Base-by-base conservation (phyloP, 768 basidiomycete species). In the Boletus pseudopeckii region DNA sequence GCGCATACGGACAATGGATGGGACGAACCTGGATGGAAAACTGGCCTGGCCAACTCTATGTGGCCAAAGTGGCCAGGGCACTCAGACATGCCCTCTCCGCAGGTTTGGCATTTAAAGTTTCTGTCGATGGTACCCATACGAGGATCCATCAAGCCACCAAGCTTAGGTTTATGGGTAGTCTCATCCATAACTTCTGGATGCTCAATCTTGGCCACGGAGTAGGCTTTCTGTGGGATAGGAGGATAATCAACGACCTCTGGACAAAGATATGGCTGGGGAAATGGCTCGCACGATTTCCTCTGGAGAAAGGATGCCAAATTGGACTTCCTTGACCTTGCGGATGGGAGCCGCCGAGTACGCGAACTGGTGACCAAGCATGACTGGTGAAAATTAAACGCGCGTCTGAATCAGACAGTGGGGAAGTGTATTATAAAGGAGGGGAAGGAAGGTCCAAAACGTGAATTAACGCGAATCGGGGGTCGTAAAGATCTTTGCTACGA, bases 1-100 rank as follows among this genome's bases (percentile, higher is more conserved):
- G 18, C 4, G 37, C 18, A 50, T 38, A 40, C 13, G n/a, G 49
- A 53, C 9, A 45, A 20, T 6, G 40, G 7, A 50, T 8, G 24
- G 10, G 24, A 80, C 86, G 58, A 72, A 92, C 92, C 93, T 72
- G 92, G 89, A 72, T 98, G 96, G 67, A 94, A 98, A 33, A 97
- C 92, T n/a, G 96, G 94, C 63, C 93, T 80, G 41, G 92, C 92
- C 66, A 99, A 77, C 75, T 99, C 97, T 66, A 99, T 92, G 71
- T 98, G 95, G 51, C 97, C 97, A 76, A 99, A 99, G 72, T 98
- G 97, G 47, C 97, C 97, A 26, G 97, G 95, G 76, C 97, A 99
- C 71, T 98, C 97, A 17, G 93, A 88, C 95, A 98, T 98, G n/a
- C 95, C 96, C 80, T 99, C 97, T 61, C 94, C 95, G 71, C 97